phyloP scores from a whole-genome alignment of 176 grass and related monocot species.

The Elaeis guineensis region DNA sequence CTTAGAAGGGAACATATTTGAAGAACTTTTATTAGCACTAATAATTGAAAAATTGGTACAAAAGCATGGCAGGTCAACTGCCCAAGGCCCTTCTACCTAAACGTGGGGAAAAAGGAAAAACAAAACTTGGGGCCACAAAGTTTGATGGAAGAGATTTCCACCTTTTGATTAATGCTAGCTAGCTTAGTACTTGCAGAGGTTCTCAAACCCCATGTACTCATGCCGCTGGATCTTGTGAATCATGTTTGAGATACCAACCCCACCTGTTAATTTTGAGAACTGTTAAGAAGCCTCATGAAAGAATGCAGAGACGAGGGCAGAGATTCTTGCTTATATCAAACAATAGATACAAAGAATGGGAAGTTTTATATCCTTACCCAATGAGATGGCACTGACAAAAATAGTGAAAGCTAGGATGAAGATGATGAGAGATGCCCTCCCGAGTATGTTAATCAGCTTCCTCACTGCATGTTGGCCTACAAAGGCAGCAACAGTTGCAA shows the following conservation, averaged over 20 bases:
- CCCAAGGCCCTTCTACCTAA: no score
- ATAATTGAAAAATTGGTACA: no score
- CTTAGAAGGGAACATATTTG: no score
- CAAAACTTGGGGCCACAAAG: no score
- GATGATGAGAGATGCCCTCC: constrained; percentile 54
- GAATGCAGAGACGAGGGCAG: no score
- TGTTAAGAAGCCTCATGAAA: no score
- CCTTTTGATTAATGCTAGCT: not conserved
- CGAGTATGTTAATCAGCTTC: constrained; percentile 51
- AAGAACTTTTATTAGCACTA: no score
- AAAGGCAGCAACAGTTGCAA: constrained; percentile 41
- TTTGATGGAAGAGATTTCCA: no score
- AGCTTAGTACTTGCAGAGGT: constrained; percentile 33
- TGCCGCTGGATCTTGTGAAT: constrained; percentile 33
- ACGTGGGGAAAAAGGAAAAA: no score
- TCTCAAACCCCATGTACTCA: constrained; percentile 68
- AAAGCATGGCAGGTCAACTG: no score
- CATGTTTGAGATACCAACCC: constrained; percentile 50
- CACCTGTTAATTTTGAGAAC: constrained; percentile 25
- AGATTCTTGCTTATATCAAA: no score
- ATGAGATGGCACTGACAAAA: constrained; percentile 42
- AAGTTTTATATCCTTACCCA: constrained; percentile 30
- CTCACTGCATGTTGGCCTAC: constrained; percentile 32
- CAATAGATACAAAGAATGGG: no score
- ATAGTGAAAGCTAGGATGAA: constrained; percentile 73